Evolutionary conservation across 2,329 filamentous ascomycete species (phyloP), one percentile per base, ranked within the genome.

Genomic region (Colletotrichum spaethianum): DNA sequence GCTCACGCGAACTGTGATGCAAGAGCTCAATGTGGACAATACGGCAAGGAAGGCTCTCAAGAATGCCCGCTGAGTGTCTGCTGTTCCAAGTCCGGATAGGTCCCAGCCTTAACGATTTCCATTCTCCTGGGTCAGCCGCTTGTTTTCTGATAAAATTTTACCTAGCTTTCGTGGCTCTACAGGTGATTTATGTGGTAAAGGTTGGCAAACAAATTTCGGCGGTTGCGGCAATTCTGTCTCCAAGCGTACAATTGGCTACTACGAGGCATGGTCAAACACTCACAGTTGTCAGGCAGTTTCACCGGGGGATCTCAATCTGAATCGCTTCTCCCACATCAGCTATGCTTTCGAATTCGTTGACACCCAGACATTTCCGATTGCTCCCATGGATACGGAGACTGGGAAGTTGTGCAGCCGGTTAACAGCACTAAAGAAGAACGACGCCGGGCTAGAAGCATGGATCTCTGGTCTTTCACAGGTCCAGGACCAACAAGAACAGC

Each of bases 311-410:
- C n/a, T 76, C 48, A 48, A 70, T 38, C 12, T 76, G 7, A 55
- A 53, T 26, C 56, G 71, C 31, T 63, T 71, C 56, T 75, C 74
- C 6, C 72, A 75, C 33, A 4, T 82, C 63, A 82, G 82, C 73
- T 81, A 78, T 67, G 82, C 84, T 0, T 87, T 86, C 68, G 83
- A 80, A 1, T 80, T 79, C 26, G 80, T 87, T 60, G 78, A 85
- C 55, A 80, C 84, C 0, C 67, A 79, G 70, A 70, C n/a, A 74
- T 72, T 20, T 53, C 56, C 76, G 16, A 67, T 82, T 6, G 65
- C 65, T 2, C 55, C 76, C n/a, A 80, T 75, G 67, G 74, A 76
- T 23, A 26, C 64, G 2, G 61, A 67, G 0, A 75, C 74, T 3
- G 68, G 46, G 0, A 33, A 62, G 0, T 59, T 82, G 2, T 80